These are phyloP conservation scores for Xylaria sp. DNA, from an alignment of 2,329 filamentous ascomycete species.

Conservation along the genomic window DNA sequence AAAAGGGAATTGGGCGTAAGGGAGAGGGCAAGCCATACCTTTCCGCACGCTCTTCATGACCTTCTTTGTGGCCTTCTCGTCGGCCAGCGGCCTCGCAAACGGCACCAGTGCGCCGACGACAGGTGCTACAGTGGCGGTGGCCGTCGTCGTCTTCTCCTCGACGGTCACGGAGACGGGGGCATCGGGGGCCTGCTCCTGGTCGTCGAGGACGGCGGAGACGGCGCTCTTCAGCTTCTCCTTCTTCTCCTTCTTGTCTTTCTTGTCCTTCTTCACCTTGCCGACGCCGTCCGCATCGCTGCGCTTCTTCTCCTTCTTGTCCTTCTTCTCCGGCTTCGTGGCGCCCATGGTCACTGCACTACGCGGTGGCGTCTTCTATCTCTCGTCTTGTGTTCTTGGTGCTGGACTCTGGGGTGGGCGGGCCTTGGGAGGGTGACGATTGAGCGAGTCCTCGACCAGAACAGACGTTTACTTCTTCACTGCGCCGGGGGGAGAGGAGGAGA, in stretches of 20 bases:
- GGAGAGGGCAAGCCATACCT: constrained; percentile 48
- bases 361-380: neutral
- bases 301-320: constrained; percentile 62
- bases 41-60: constrained; percentile 62
- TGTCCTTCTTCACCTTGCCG: constrained; percentile 65
- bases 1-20: neutral
- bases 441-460: neutral
- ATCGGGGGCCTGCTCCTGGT: constrained; percentile 62
- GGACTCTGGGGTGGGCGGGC: neutral
- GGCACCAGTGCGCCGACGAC: constrained; percentile 72
- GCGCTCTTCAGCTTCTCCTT: constrained; percentile 71
- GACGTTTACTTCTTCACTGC: neutral
- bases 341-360: constrained; percentile 35
- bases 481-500: neutral
- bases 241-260: constrained; percentile 69
- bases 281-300: constrained; percentile 60
- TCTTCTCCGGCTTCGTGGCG: constrained; percentile 45
- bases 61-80: constrained; percentile 76
- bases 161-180: constrained; percentile 50
- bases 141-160: constrained; percentile 5
- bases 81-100: constrained; percentile 80
- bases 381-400: neutral
- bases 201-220: constrained; percentile 66
- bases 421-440: neutral
- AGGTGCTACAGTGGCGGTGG: constrained; percentile 49